Evolutionary conservation across 2,329 filamentous ascomycete species (phyloP).

Genomic region (Cordyceps javanica): DNA sequence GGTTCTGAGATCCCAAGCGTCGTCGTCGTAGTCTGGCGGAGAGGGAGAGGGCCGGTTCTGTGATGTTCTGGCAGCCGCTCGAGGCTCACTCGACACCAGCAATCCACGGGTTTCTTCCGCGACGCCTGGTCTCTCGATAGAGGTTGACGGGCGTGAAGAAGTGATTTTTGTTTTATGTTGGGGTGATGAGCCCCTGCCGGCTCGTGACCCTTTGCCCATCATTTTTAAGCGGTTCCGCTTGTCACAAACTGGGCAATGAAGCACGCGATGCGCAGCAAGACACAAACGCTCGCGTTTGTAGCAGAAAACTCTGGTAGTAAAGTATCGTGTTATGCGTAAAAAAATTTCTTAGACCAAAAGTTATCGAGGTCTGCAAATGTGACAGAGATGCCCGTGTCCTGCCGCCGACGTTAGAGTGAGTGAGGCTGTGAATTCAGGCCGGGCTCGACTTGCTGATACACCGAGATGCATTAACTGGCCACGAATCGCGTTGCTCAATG

Average conservation of each 20-base stretch:
- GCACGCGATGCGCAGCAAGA: slow-evolving; percentile 5
- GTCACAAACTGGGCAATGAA: slow-evolving; percentile 8
- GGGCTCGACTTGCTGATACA: neutral
- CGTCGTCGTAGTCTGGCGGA: neutral
- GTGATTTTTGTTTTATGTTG: neutral
- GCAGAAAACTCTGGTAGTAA: neutral
- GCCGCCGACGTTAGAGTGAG: neutral
- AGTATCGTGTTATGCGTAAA: neutral
- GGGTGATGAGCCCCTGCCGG: neutral
- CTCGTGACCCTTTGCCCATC: neutral
- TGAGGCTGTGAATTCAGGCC: neutral
- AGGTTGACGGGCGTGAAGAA: neutral
- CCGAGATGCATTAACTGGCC: neutral
- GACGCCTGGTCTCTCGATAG: neutral
- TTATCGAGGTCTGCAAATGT: neutral
- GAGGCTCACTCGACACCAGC: neutral
- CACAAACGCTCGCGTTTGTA: neutral
- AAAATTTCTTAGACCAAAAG: neutral
- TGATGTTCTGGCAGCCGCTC: neutral
- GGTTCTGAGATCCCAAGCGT: neutral
- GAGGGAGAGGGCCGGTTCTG: neutral
- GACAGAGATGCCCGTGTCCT: neutral
- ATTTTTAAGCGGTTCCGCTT: neutral
- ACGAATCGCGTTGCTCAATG: neutral
- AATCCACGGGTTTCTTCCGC: neutral